Evolutionary conservation across 2,329 filamentous ascomycete species (phyloP), one percentile per base, ranked within the genome.

Genomic region (Penicillium decumbens): DNA sequence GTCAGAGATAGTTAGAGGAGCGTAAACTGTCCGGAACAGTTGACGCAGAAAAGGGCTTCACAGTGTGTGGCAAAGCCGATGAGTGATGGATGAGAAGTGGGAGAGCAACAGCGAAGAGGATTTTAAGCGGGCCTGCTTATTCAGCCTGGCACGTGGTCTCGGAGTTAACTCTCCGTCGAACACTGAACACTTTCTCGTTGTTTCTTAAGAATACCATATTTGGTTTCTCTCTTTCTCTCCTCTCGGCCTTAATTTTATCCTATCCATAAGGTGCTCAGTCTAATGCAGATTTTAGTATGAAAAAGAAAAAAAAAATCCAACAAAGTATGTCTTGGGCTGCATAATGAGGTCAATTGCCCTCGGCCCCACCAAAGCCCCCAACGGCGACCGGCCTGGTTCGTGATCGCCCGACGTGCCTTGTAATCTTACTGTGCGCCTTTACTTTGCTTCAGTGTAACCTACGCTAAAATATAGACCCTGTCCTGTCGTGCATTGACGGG

Each of bases 51-150:
- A 35, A 41, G 38, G 54, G 54, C 54, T 54, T 59, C 59, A 44
- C 47, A 51, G 49, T 47, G 41, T 23, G 30, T 49, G 41, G 49
- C 43, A 48, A 58, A 39, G 53, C 47, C 53, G 54, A 53, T 58
- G 56, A 41, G 35, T 46, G 49, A 47, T 47, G 49, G 53, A 51
- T 48, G 49, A 54, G 56, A 51, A 57, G 54, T 50, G 54, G 43
- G 46, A 45, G 43, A 53, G 58, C 58, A 54, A 51, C 50, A 54
- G 41, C 35, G 43, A 56, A 53, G 56, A 47, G 51, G 51, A 49
- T 51, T 54, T 59, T 54, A 54, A 63, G 55, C 51, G 56, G 54
- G 55, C 55, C 59, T 51, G 43, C 54, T 59, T 57, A 63, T 49
- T 61, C 47, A 65, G 42, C 57, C 9, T 20, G 12, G 52, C 58